Evolutionary conservation across 148 eudicot species (phyloP).

Genomic region (Arctostaphylos glauca): DNA sequence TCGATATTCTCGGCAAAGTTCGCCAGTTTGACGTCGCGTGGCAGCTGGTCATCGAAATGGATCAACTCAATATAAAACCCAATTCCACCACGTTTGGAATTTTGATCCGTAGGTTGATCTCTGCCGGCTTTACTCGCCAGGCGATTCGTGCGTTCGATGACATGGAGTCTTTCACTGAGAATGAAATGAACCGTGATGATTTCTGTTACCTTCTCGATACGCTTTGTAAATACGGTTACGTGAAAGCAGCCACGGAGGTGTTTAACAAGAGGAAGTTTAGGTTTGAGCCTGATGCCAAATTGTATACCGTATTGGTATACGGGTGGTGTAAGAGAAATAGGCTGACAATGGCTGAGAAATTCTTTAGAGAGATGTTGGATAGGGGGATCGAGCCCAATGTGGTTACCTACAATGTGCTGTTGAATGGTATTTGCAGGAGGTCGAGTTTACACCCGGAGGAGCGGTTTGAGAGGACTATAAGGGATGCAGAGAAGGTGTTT

Average conservation of each 20-base stretch:
- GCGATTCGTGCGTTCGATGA: conserved; percentile 79
- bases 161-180: conserved; percentile 54
- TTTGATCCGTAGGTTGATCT: conserved; percentile 56
- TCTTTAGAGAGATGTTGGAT: conserved; percentile 72
- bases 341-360: conserved; percentile 59
- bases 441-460: conserved; percentile 81
- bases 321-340: conserved; percentile 85
- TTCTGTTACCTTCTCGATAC: conserved; percentile 68
- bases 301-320: conserved; percentile 69
- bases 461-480: conserved; percentile 66
- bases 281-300: conserved; percentile 46
- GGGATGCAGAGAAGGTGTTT: conserved; percentile 69
- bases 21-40: conserved; percentile 83
- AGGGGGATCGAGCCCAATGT: conserved; percentile 73
- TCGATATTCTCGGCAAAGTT: conserved; percentile 63
- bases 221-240: conserved; percentile 80
- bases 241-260: conserved; percentile 69
- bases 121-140: conserved; percentile 71
- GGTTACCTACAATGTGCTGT: conserved; percentile 73
- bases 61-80: conserved; percentile 41
- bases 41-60: conserved; percentile 65
- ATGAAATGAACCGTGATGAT: conserved; percentile 19
- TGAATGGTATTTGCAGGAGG: conserved; percentile 84
- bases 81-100: conserved; percentile 48
- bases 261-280: conserved; percentile 54